Evolutionary conservation across 2,329 filamentous ascomycete species (phyloP), one percentile per base, ranked within the genome.

Genomic region (Claviceps maximensis): DNA sequence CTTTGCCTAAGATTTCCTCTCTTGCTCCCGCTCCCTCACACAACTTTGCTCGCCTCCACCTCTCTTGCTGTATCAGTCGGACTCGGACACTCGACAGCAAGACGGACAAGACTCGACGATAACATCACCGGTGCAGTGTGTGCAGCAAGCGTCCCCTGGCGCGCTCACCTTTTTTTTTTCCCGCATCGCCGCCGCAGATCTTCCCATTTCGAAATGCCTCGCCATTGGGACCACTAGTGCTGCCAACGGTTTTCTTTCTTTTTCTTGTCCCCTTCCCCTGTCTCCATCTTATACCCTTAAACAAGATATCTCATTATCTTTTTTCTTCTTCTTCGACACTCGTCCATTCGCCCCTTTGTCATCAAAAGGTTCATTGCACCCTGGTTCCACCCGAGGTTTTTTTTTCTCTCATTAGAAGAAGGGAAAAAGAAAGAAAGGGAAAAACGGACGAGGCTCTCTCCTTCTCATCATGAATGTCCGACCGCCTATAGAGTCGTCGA

Each of bases 391-490:
- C 17, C 17, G 19, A 12, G 42, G 42, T 23, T 2, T 45, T 13
- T 27, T 45, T 45, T 17, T 38, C 15, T 38, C 12, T 12, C 9
- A 33, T 12, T 8, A 33, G 8, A n/a, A 38, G 9, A 33, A 33
- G 27, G 9, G 12, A 33, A 33, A 33, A 6, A 4, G 9, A 29
- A 29, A 33, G 12, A 33, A 33, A 10, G 12, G 12, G 2, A 33
- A 33, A 45, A 10, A 27, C 3, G 6, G 12, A 25, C 19, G n/a
- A 33, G 50, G 12, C 25, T 42, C 44, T 51, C 36, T 50, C 12
- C 63, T 73, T 48, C n/a, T 38, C 55, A 58, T 56, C 51, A 98
- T 97, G 93, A 93, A 97, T 67, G 94, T 89, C 45, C 80, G 91
- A 55, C 86, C 86, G 51, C 81, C 87, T 53, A 88, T 97, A 63